Conservation (phyloP, 2,329 filamentous ascomycete species). For the Aspergillus chevalieri region DNA sequence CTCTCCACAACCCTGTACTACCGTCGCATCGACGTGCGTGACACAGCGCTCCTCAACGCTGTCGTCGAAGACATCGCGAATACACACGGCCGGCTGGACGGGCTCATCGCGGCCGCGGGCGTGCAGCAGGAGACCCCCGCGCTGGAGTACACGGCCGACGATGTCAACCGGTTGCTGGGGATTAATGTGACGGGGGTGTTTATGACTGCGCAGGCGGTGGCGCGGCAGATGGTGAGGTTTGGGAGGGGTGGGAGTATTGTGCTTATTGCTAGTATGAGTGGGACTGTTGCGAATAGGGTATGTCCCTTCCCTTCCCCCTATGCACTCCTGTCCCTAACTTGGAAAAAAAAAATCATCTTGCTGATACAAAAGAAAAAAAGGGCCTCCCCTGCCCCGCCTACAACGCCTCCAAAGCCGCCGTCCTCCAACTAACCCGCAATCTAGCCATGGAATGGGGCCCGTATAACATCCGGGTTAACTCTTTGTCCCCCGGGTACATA, state of each 20-base stretch:
- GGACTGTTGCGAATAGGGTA: constrained; percentile 52
- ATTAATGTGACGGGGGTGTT: constrained; percentile 57
- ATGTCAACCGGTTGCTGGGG: constrained; percentile 58
- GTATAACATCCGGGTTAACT: constrained; percentile 9
- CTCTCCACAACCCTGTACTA: constrained; percentile 58
- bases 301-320: constrained; percentile 9
- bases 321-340: too few species aligned
- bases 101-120: constrained; percentile 66
- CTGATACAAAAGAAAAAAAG: constrained; percentile 14
- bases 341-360: too few species aligned
- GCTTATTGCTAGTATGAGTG: constrained; percentile 59
- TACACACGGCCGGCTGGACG: constrained; percentile 67
- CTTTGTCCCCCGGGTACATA: constrained; percentile 33
- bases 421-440: constrained; percentile 43
- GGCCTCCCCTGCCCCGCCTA: constrained; percentile 45
- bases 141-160: constrained; percentile 65
- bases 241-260: constrained; percentile 56
- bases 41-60: constrained; percentile 60
- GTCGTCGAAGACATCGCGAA: constrained; percentile 64
- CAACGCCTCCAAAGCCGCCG: constrained; percentile 45
- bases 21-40: constrained; percentile 72
- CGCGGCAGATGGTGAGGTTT: constrained; percentile 58
- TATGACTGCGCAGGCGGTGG: constrained; percentile 59
- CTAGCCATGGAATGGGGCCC: constrained; percentile 45
- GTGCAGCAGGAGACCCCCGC: constrained; percentile 76